These are phyloP conservation scores for Friedmanniomyces endolithicus DNA, from an alignment of 495 filamentous ascomycete genomes.

Conservation along the genomic window DNA sequence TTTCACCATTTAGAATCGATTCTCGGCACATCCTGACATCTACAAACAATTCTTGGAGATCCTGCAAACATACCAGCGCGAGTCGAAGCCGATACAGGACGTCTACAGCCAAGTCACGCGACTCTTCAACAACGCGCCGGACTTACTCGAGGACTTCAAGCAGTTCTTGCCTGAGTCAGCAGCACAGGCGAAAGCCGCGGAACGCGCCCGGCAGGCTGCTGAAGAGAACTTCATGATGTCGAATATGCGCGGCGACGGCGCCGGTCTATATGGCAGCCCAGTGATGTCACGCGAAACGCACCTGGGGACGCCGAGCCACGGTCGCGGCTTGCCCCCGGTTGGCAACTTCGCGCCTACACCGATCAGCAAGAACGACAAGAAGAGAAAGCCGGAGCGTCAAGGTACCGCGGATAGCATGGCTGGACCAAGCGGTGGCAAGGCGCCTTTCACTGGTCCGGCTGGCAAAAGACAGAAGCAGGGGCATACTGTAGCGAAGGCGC, in stretches of 20 bases:
- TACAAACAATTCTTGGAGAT: slow-evolving; percentile 99
- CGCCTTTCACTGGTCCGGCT: slow-evolving; percentile 36
- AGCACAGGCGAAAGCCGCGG: slow-evolving; percentile 67
- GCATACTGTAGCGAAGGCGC: not conserved
- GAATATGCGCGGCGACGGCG: slow-evolving; percentile 41
- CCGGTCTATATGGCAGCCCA: slow-evolving; percentile 28
- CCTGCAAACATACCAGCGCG: slow-evolving; percentile 93
- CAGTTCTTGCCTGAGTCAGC: slow-evolving; percentile 97
- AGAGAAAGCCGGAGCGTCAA: slow-evolving; percentile 41
- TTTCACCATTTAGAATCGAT: slow-evolving; percentile 58
- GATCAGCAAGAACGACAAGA: slow-evolving; percentile 72
- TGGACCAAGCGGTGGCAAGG: slow-evolving; percentile 38
- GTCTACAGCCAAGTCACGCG: slow-evolving; percentile 96
- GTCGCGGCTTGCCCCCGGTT: slow-evolving; percentile 56
- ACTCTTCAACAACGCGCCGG: slow-evolving; percentile 85
- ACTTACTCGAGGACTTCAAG: slow-evolving; percentile 96
- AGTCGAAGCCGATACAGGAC: slow-evolving; percentile 96
- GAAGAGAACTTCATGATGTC: slow-evolving; percentile 55
- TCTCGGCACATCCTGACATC: slow-evolving; percentile 86
- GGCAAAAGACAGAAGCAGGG: slow-evolving; percentile 45
- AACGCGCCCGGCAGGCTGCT: slow-evolving; percentile 50
- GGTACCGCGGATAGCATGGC: slow-evolving; percentile 19
- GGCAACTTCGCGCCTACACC: slow-evolving; percentile 83
- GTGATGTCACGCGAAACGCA: slow-evolving; percentile 30
- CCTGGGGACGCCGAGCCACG: slow-evolving; percentile 29